Base-by-base conservation (phyloP, 2,329 filamentous ascomycete genomes). In the Didymella glomerata region DNA sequence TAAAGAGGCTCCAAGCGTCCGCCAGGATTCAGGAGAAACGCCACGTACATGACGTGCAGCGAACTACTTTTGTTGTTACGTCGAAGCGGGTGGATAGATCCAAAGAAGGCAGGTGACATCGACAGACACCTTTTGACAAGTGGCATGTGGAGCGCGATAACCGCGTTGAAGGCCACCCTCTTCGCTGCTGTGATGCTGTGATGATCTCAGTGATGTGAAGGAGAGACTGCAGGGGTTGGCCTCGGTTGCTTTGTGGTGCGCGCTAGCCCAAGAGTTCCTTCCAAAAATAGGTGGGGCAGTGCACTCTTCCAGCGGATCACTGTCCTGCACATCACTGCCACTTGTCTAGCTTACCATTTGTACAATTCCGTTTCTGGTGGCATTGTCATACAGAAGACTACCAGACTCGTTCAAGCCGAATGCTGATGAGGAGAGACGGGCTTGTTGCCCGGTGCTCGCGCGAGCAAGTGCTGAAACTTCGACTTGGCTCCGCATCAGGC, bases 281-380 rank as follows among this genome's bases (percentile, higher is more conserved):
- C 68, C 68, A 73, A 68, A 70, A 65, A 67, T 73, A 73, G 69
- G 60, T 30, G 67, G 65, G 68, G 69, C 69, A 67, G 68, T 73
- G 68, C 68, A 65, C 57, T 56, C 40, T 58, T 54, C 56, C 64
- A 58, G 62, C 57, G 48, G 62, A 64, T 67, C 56, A 57, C 52
- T 61, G 53, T 62, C 45, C 57, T 55, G 60, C 55, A 61, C 52
- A 51, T 61, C 64, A 67, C 61, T 62, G 63, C 65, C 67, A 66
- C 65, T 54, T 59, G 46, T 54, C 41, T 47, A 54, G 47, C 56
- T 54, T 34, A 60, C 52, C 53, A 20, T 40, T 30, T 41, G 18
- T 62, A 46, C 42, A 48, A 45, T 36, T 41, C 47, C 44, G 50
- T 49, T 48, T 38, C 40, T 60, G 34, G 28, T 49, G 32, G 49